These are phyloP conservation scores for Kodamaea neixiangensis DNA, from an alignment of 805 yeast species.

Conservation along the genomic window DNA sequence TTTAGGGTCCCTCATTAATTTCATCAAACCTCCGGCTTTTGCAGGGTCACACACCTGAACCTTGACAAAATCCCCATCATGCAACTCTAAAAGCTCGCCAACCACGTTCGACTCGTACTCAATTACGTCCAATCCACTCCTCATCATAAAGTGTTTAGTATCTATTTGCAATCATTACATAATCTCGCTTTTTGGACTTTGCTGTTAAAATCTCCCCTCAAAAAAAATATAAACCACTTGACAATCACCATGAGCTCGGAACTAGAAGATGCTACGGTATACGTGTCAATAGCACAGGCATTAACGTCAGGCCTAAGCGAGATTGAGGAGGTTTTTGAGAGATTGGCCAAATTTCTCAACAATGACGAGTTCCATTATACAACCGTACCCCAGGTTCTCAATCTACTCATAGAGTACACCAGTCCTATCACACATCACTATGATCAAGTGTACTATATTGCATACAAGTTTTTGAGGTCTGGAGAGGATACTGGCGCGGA, in stretches of 20 bases:
- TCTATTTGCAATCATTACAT: constrained; percentile 2
- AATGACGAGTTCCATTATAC: constrained; percentile 9
- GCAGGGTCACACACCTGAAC: not conserved
- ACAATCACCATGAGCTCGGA: constrained; percentile 4
- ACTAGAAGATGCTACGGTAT: constrained; percentile 4
- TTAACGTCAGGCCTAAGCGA: constrained; percentile 3
- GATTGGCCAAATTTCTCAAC: not conserved
- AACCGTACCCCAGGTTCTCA: constrained; percentile 4
- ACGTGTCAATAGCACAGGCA: constrained; percentile 3
- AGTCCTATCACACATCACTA: constrained; percentile 9
- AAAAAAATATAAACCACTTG: not conserved
- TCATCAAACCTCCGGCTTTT: not conserved
- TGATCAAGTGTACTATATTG: constrained; percentile 7
- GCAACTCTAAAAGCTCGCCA: not conserved
- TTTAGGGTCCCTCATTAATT: not conserved
- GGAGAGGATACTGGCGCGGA: not conserved
- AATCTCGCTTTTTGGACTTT: not conserved
- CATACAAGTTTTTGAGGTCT: constrained; percentile 3
- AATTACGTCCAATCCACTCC: not conserved
- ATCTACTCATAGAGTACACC: constrained; percentile 8
- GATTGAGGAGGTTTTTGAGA: not conserved
- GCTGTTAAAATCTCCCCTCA: not conserved
- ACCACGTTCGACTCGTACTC: not conserved
- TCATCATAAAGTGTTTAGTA: not conserved
- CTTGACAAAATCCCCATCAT: not conserved